phyloP scores from a whole-genome alignment of 768 basidiomycete species.

The Wakefieldia striispora region DNA sequence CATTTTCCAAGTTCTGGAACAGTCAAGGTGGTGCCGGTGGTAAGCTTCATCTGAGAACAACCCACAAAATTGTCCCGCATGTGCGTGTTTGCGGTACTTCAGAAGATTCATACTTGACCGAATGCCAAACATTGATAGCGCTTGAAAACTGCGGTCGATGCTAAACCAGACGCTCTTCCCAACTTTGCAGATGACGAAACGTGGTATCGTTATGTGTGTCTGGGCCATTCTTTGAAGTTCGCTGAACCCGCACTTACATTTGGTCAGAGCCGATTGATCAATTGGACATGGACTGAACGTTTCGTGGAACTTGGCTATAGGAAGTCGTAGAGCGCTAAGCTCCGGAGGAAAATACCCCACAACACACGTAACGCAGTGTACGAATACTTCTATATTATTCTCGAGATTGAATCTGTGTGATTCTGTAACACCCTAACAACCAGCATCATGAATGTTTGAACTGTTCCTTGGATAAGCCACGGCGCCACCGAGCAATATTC shows the following conservation, averaged over 20 bases:
- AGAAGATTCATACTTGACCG: background rate
- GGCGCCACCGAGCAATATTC: too few species aligned
- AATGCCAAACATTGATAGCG: conserved; percentile 28
- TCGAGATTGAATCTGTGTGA: background rate
- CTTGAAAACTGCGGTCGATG: conserved; percentile 27
- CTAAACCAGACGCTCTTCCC: conserved; percentile 29
- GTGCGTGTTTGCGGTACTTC: conserved; percentile 26
- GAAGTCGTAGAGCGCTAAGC: conserved; percentile 2
- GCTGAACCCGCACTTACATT: background rate
- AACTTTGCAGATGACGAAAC: conserved; percentile 32
- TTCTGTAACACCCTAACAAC: background rate
- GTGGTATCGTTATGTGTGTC: conserved; percentile 34
- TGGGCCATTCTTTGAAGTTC: background rate
- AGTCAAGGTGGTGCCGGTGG: conserved; percentile 23
- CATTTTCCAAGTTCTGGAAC: conserved; percentile 36
- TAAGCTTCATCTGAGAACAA: conserved; percentile 22
- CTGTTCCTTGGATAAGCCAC: background rate
- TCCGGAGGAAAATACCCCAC: background rate
- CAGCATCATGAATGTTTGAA: too few species aligned
- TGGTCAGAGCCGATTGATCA: conserved; percentile 15
- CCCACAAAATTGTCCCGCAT: conserved; percentile 39
- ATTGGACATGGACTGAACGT: conserved; percentile 25
- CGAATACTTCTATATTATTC: background rate
- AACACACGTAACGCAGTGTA: background rate
- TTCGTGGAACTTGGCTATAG: conserved; percentile 21